Base-by-base conservation (phyloP, 1,284 basidiomycete species). In the Ustilago curta region DNA sequence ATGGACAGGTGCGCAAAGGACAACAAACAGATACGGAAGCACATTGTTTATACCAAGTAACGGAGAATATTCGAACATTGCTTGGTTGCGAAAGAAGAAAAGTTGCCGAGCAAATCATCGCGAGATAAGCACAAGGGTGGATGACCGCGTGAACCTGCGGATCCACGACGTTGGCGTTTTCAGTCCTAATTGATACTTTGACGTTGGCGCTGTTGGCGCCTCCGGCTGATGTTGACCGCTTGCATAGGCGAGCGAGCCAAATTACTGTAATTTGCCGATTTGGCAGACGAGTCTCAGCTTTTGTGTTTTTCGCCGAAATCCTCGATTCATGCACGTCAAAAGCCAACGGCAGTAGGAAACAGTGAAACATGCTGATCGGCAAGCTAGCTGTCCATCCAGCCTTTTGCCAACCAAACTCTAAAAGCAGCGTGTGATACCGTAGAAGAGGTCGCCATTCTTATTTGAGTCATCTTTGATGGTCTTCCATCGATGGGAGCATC, bases 291-390 rank as follows among this genome's bases (percentile, higher is more conserved):
- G 35, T 37, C 14, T 37, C 35, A 37, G 12, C 16, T 37, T 37
- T 37, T 37, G 14, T 37, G 14, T 37, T 27, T 4, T 27, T 7
- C 35, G 23, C 50, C 23, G 35, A 23, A 18, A 25, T 18, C 19
- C 16, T 27, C 23, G 35, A 35, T 45, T 55, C 53, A 55, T 55
- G 53, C 42, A 55, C 53, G 53, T 55, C 53, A 44, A 45, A 55
- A 37, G n/a, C n/a, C 53, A 32, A 25, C 27, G 52, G 40, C 52
- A 25, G 3, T 31, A 8, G 32, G 8, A 35, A 35, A 31, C 8
- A 35, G 35, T 37, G 35, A 37, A 14, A 37, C 35, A 37, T 37
- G 35, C 35, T 37, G 35, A 16, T 37, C 35, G 35, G 35, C 35
- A 16, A 37, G 35, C 35, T 37, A 14, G n/a, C n/a, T n/a, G n/a